These are phyloP conservation scores for Osmanthus fragrans DNA, from an alignment of 257 asterid species.

Conservation along the genomic window DNA sequence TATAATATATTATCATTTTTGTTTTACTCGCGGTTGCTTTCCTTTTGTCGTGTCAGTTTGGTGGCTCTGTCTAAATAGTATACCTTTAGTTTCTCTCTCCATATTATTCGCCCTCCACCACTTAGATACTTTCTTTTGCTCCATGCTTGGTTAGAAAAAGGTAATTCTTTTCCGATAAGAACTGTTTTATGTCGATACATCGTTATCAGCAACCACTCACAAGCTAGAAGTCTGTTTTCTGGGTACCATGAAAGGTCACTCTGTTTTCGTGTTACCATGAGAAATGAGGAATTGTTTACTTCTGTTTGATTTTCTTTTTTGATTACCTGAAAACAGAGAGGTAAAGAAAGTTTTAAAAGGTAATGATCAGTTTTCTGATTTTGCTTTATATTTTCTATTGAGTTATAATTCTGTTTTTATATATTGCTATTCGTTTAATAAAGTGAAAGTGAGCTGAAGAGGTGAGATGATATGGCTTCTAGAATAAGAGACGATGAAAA, in stretches of 20 bases:
- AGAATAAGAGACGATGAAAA: background rate
- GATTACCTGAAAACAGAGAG: background rate
- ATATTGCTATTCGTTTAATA: background rate
- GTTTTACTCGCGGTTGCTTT: constrained; percentile 25
- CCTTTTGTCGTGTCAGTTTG: constrained; percentile 20
- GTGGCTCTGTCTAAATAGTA: constrained; percentile 10
- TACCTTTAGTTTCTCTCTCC: constrained; percentile 19
- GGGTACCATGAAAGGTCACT: constrained; percentile 18
- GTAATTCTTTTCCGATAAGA: constrained; percentile 20
- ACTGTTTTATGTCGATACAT: background rate
- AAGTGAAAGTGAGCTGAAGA: background rate
- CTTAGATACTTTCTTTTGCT: constrained; percentile 13
- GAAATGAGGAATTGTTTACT: background rate
- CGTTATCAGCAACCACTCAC: constrained; percentile 4
- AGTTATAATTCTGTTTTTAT: background rate
- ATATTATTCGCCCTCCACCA: constrained; percentile 19
- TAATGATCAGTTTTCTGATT: constrained; percentile 15
- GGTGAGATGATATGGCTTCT: constrained; percentile 21
- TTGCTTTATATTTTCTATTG: constrained; percentile 1
- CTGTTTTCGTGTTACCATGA: constrained; percentile 31
- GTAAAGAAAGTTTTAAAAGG: background rate
- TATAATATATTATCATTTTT: background rate
- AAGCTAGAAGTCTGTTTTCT: constrained; percentile 13
- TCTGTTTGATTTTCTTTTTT: constrained; percentile 4
- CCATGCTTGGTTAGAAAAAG: constrained; percentile 1